Conservation (phyloP, 352 stramenopile genomes). For the Pythium vanterpoolii region DNA sequence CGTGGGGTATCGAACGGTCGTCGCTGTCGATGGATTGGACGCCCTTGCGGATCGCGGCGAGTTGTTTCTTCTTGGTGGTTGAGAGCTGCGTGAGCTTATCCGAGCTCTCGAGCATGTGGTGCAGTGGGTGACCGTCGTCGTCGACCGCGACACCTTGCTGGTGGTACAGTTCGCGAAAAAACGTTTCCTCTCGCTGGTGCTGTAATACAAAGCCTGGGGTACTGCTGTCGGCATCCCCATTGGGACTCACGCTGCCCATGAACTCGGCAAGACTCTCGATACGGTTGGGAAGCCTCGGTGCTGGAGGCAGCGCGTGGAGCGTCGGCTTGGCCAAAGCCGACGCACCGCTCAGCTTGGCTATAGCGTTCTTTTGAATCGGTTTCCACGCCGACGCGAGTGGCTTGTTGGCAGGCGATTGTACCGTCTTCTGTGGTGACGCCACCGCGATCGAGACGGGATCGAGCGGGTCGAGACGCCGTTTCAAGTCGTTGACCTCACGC, state of each 20-base stretch:
- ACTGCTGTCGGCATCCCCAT: not conserved
- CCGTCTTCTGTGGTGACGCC: not conserved
- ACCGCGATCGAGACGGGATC: constrained; percentile 27
- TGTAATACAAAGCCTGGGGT: not conserved
- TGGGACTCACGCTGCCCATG: not conserved
- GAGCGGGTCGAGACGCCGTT: constrained; percentile 36
- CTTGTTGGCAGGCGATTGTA: constrained; percentile 22
- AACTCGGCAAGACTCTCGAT: constrained; percentile 55
- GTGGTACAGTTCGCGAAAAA: constrained; percentile 70
- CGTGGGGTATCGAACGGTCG: not conserved
- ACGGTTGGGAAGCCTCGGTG: constrained; percentile 50
- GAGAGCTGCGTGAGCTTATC: constrained; percentile 36
- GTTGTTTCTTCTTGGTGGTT: constrained; percentile 35
- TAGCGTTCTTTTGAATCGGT: constrained; percentile 29
- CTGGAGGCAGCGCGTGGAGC: constrained; percentile 29
- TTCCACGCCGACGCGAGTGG: constrained; percentile 58
- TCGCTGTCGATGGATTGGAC: constrained; percentile 15
- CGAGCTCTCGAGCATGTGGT: constrained; percentile 70
- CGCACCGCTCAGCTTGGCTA: constrained; percentile 10
- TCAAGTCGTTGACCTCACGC: constrained; percentile 46
- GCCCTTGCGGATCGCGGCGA: constrained; percentile 33
- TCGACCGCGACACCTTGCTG: constrained; percentile 37
- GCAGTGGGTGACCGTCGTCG: constrained; percentile 47
- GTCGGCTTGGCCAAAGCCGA: constrained; percentile 8
- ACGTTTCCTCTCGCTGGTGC: constrained; percentile 49